Evolutionary conservation across 179 eudicot genomes (phyloP).

Genomic region (Patellifolia procumbens): DNA sequence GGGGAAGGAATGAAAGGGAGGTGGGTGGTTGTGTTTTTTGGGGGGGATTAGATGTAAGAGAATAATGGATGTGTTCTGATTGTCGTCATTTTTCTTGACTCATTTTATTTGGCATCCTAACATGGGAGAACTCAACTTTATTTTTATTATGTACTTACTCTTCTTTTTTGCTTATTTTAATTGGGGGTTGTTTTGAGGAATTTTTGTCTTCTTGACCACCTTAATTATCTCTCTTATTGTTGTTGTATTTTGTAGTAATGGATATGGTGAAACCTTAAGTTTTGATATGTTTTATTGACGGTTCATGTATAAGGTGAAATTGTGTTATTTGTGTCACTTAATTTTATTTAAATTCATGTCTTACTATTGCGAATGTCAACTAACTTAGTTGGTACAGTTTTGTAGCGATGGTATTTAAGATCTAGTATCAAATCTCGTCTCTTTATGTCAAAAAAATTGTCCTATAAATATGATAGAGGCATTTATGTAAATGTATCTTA

Average conservation of each 20-base stretch:
- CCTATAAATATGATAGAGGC: too few species aligned
- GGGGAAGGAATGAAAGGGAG: neutral
- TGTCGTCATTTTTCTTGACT: slow-evolving; percentile 37
- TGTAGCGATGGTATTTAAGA: too few species aligned
- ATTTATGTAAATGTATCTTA: too few species aligned
- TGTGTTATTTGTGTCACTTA: too few species aligned
- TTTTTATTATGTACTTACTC: neutral
- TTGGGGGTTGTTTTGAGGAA: neutral
- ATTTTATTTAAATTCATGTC: too few species aligned
- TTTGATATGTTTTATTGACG: too few species aligned
- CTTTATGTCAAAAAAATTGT: too few species aligned
- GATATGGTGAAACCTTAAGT: too few species aligned
- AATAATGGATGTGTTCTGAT: slow-evolving; percentile 27
- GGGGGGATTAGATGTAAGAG: slow-evolving; percentile 11
- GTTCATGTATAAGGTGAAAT: too few species aligned
- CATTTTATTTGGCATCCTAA: slow-evolving; percentile 29
- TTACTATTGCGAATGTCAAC: too few species aligned
- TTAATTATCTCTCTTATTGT: neutral
- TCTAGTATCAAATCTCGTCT: too few species aligned
- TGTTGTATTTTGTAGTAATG: neutral
- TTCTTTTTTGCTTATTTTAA: neutral
- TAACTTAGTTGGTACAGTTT: too few species aligned
- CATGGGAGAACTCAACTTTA: neutral
- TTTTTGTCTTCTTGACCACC: neutral
- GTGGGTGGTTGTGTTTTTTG: slow-evolving; percentile 21